Conservation (phyloP, 2,329 filamentous ascomycete genomes). For the Phialophora macrospora region DNA sequence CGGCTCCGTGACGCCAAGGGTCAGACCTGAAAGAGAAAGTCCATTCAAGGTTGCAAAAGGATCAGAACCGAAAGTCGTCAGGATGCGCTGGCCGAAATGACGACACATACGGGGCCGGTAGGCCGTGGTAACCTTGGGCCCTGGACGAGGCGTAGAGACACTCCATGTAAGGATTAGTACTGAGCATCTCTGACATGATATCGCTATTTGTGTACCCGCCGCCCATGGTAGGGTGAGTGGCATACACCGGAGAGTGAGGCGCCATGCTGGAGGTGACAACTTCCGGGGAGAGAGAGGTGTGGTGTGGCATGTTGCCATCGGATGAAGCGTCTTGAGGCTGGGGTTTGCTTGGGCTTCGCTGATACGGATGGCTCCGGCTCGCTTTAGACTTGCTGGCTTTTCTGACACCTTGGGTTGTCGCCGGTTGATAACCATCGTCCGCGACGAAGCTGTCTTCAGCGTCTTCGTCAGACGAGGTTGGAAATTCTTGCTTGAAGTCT, state of each 20-base stretch:
- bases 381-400: neutral
- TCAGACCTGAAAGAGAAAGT: neutral
- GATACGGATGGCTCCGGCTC: neutral
- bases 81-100: neutral
- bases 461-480: conserved; percentile 5
- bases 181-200: conserved; percentile 4
- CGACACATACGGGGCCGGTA: neutral
- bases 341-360: neutral
- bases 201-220: neutral
- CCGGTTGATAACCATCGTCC: neutral
- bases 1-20: neutral
- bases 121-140: neutral
- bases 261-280: conserved; percentile 3
- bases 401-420: neutral
- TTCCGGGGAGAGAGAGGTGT: neutral
- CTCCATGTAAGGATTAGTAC: conserved; percentile 2
- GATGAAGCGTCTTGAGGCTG: neutral
- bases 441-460: neutral
- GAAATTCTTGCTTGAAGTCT: conserved; percentile 9
- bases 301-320: neutral
- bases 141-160: conserved; percentile 3
- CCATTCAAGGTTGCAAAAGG: neutral
- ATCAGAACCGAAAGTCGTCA: conserved; percentile 1
- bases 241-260: neutral
- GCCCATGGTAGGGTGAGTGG: neutral